These are phyloP conservation scores for Geosmithia flava DNA, from an alignment of 2,329 filamentous ascomycete species.

Conservation along the genomic window DNA sequence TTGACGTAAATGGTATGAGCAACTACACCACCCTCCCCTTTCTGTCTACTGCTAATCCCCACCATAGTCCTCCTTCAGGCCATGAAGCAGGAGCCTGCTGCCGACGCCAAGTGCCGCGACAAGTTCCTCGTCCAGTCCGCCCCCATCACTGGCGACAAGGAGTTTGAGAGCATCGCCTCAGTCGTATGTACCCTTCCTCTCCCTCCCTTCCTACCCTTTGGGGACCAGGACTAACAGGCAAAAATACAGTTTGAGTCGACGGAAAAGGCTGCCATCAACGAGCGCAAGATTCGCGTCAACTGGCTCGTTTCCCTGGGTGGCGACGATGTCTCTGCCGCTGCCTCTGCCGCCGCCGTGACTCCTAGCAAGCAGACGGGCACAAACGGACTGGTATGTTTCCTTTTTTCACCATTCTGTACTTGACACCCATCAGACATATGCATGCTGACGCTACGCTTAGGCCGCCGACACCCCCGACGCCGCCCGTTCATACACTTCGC, in stretches of 20 bases:
- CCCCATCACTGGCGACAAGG: conserved; percentile 68
- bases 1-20: conserved; percentile 77
- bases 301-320: conserved; percentile 54
- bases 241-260: conserved; percentile 59
- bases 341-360: conserved; percentile 16
- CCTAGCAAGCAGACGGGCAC: conserved; percentile 25
- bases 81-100: conserved; percentile 88
- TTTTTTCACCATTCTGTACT: neutral
- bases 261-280: conserved; percentile 67
- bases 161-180: conserved; percentile 66
- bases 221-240: conserved; percentile 2
- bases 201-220: neutral
- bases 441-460: conserved; percentile 9
- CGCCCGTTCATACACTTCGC: conserved; percentile 32
- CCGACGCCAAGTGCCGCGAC: conserved; percentile 84
- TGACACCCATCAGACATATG: neutral
- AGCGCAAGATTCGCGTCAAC: conserved; percentile 89
- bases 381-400: conserved; percentile 24
- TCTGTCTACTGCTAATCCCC: neutral
- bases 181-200: conserved; percentile 47
- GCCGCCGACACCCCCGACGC: conserved; percentile 29
- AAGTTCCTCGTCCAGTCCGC: conserved; percentile 97
- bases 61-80: conserved; percentile 78
- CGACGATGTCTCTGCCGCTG: conserved; percentile 18
- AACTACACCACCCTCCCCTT: neutral